phyloP scores from a whole-genome alignment of 306 rosid genomes.

The Lotus japonicus region DNA sequence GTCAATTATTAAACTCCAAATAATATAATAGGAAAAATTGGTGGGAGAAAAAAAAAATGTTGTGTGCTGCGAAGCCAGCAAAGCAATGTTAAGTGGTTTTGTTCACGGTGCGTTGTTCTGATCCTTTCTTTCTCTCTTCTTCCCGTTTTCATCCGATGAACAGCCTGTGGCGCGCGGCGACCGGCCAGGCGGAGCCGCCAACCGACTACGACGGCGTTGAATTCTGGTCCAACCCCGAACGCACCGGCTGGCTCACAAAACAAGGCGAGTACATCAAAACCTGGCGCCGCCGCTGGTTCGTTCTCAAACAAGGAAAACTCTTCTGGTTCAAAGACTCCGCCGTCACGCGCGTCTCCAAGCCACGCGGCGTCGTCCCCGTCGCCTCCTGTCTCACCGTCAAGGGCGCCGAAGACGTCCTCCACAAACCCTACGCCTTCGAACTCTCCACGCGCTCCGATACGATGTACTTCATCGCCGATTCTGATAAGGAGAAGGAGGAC shows the following conservation, averaged over 20 bases:
- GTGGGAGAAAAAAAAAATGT: neutral
- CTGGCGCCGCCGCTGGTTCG: conserved; percentile 44
- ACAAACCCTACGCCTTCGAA: conserved; percentile 46
- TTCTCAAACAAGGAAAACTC: conserved; percentile 31
- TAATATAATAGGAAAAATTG: too few relatives aligned
- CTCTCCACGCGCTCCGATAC: conserved; percentile 46
- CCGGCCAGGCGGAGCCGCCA: neutral
- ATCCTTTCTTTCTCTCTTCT: neutral
- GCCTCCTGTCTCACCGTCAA: conserved; percentile 46
- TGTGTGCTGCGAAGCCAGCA: neutral
- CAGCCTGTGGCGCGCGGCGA: conserved; percentile 31
- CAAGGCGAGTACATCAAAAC: conserved; percentile 40
- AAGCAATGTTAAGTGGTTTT: neutral
- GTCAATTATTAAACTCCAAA: too few relatives aligned
- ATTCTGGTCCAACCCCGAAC: conserved; percentile 36
- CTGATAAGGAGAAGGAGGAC: conserved; percentile 59
- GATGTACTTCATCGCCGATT: conserved; percentile 57
- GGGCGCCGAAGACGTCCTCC: conserved; percentile 50
- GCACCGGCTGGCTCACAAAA: conserved; percentile 29
- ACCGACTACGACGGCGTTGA: conserved; percentile 23
- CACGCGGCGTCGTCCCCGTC: conserved; percentile 39
- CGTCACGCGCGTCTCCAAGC: conserved; percentile 23
- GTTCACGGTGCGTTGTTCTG: neutral
- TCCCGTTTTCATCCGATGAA: conserved; percentile 15
- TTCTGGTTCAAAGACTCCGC: conserved; percentile 42